A percentile compares a stretch with the other conserved stretches of the same genome.
Evolutionary conservation across 2,329 filamentous ascomycete species (phyloP).

Genomic region (Lecanicillium sp.): DNA sequence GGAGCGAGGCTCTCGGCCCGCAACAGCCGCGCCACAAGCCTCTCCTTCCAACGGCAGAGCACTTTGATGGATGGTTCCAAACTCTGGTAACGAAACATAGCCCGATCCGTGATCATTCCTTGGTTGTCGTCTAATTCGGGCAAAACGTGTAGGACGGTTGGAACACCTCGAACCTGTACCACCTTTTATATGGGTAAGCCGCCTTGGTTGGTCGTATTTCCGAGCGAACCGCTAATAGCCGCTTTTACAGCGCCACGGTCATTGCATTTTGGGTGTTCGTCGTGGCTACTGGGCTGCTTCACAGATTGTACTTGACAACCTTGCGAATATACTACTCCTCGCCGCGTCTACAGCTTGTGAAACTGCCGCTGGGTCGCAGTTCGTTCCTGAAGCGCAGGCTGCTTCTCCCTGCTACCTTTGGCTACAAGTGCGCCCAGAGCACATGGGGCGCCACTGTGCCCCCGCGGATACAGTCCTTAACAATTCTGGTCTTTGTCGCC

Average conservation of each 20-base stretch:
- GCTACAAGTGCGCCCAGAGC: conserved; percentile 36
- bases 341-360: neutral
- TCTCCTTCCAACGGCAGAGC: neutral
- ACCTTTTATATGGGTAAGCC: conserved; percentile 7
- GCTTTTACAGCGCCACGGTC: neutral
- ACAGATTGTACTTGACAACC: neutral
- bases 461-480: conserved; percentile 35
- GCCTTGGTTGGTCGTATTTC: neutral
- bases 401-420: conserved; percentile 37
- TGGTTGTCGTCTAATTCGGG: too few relatives aligned
- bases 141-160: conserved; percentile 1
- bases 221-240: neutral
- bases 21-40: neutral
- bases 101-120: too few relatives aligned
- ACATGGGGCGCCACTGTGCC: conserved; percentile 40
- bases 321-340: neutral
- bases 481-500: conserved; percentile 30
- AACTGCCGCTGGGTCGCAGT: neutral
- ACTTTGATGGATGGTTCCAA: neutral
- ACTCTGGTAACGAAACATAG: neutral
- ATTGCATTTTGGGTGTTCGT: conserved; percentile 3
- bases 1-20: neutral
- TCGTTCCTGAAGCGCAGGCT: conserved; percentile 30
- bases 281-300: neutral
- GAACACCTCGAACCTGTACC: neutral